Conservation (phyloP, 2,329 filamentous ascomycete species). For the Beauveria sp. region DNA sequence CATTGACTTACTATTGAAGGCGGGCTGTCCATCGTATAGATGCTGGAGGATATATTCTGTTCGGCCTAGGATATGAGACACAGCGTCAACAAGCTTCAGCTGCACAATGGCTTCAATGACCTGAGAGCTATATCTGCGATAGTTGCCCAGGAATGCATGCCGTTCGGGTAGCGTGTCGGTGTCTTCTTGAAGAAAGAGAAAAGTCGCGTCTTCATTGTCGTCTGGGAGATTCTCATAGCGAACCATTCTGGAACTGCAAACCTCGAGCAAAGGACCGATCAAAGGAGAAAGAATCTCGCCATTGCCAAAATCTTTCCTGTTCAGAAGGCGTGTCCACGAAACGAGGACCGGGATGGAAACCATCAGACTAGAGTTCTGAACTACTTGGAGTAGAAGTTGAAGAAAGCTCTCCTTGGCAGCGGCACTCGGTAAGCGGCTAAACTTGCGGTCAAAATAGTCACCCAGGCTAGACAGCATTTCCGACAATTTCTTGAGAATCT, state of each 20-base stretch:
- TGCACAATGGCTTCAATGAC: slow-evolving; percentile 83
- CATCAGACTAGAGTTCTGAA: slow-evolving; percentile 78
- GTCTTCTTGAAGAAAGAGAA: slow-evolving; percentile 81
- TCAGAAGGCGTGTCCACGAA: slow-evolving; percentile 78
- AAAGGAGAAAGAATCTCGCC: slow-evolving; percentile 54
- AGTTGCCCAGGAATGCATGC: slow-evolving; percentile 93
- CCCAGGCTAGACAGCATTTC: slow-evolving; percentile 85
- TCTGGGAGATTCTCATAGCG: slow-evolving; percentile 83
- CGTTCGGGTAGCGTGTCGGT: slow-evolving; percentile 91
- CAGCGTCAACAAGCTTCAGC: slow-evolving; percentile 73
- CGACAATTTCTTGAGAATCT: slow-evolving; percentile 85
- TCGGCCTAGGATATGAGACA: slow-evolving; percentile 76
- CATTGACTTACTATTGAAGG: slow-evolving; percentile 53
- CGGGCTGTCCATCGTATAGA: slow-evolving; percentile 62
- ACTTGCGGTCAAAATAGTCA: slow-evolving; percentile 74
- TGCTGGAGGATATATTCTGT: slow-evolving; percentile 67
- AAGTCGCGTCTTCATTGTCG: slow-evolving; percentile 70
- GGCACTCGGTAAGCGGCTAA: slow-evolving; percentile 54
- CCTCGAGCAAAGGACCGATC: slow-evolving; percentile 70
- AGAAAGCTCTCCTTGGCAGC: slow-evolving; percentile 67
- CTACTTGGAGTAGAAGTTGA: slow-evolving; percentile 68
- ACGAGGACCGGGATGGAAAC: slow-evolving; percentile 90
- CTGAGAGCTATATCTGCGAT: slow-evolving; percentile 79
- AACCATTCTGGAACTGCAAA: slow-evolving; percentile 75
- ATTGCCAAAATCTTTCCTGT: slow-evolving; percentile 58